These are phyloP conservation scores for Komagataella populi DNA, from an alignment of 805 yeast genomes.

Conservation along the genomic window DNA sequence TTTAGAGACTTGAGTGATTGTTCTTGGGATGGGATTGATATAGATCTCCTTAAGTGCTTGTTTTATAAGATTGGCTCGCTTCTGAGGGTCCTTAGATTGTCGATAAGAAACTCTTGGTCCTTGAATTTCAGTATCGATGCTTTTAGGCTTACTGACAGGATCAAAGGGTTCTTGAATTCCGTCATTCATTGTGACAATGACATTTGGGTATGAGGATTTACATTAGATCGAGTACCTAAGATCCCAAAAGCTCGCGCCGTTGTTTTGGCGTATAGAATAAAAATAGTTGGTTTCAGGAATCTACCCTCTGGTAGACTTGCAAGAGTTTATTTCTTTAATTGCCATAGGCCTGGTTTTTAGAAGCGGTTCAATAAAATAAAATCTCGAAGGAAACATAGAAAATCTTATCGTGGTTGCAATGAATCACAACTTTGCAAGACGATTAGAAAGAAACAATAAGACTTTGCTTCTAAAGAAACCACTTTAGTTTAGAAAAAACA, in stretches of 20 bases:
- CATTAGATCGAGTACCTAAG: neutral
- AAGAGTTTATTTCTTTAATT: too few relatives aligned
- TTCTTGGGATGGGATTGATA: neutral
- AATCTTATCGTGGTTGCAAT: too few relatives aligned
- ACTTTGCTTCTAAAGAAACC: too few relatives aligned
- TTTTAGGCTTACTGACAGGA: neutral
- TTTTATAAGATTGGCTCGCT: neutral
- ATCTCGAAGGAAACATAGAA: too few relatives aligned
- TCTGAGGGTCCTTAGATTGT: neutral
- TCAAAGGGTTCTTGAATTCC: neutral
- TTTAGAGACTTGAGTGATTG: neutral
- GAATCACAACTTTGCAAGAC: too few relatives aligned
- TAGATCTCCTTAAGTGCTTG: neutral
- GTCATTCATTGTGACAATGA: neutral
- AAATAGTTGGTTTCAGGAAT: too few relatives aligned
- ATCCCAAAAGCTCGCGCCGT: neutral
- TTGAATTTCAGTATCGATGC: neutral
- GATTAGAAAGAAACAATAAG: too few relatives aligned
- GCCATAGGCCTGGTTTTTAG: too few relatives aligned
- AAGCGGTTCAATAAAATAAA: too few relatives aligned
- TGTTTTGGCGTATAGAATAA: too few relatives aligned
- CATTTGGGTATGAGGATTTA: neutral
- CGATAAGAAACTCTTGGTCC: neutral
- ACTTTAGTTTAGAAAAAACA: too few relatives aligned
- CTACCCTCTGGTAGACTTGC: too few relatives aligned